Evolutionary conservation across 331 rosid species (phyloP), one percentile per base, ranked within the genome.

Genomic region (Malus hybrid): DNA sequence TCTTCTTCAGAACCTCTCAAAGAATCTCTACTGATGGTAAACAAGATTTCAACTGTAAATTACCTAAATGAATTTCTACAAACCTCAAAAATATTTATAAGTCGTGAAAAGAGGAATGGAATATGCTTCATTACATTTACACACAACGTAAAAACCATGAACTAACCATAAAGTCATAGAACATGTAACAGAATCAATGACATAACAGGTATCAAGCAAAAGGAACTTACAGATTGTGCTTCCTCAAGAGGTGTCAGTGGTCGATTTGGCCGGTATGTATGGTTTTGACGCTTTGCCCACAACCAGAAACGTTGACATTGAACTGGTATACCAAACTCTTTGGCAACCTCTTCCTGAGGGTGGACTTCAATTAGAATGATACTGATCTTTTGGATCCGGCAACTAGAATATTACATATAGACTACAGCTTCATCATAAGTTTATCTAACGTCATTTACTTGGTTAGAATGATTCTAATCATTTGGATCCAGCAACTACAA

Each of bases 271-370:
- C 96, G 88, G 67, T 86, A 89, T 18, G 96, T 89, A 67, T 86
- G 86, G 76, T 89, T 89, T 75, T 84, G 90, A 65, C 92, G 79
- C 84, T 84, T 89, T 8, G 89, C 90, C 90, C 96, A 89, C 67
- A 87, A 19, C 96, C 96, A 89, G 78, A 86, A 89, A 7, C 92
- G 89, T 71, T 84, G 96, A 63, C 24, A 84, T 52, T 77, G 85
- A 68, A 86, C 88, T 29, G 95, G 90, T 82, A 87, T 81, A 26
- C 87, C 90, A 75, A 89, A 73, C 79, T 79, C 89, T 76, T 58
- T 84, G 0, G 95, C 92, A 75, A 89, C 90, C 39, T 89, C 90
- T 67, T 89, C 95, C 95, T 89, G 88, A 72, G 81, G 63, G 57
- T 66, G 75, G 67, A 76, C 77, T 82, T 10, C 16, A 32, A 55